phyloP scores from a whole-genome alignment of 2,329 filamentous ascomycete genomes.

The Paradendryphiella salina region DNA sequence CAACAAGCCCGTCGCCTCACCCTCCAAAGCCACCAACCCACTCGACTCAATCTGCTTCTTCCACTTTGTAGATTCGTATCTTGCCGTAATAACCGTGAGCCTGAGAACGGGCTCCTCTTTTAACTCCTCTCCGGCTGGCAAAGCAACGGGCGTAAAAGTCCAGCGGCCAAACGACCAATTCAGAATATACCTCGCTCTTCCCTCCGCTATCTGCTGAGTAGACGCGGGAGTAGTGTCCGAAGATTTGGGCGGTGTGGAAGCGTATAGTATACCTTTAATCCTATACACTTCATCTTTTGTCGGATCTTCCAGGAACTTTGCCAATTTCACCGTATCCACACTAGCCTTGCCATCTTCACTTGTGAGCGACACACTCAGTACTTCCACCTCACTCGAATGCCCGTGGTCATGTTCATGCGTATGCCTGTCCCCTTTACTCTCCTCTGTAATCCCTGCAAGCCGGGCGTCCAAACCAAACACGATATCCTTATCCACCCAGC shows the following conservation, averaged over 20 bases:
- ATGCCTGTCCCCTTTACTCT: slow-evolving; percentile 48
- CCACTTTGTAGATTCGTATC: slow-evolving; percentile 76
- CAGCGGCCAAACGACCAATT: slow-evolving; percentile 98
- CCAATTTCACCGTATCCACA: slow-evolving; percentile 60
- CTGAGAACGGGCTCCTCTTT: slow-evolving; percentile 61
- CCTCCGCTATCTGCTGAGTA: slow-evolving; percentile 42
- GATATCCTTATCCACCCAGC: slow-evolving; percentile 75
- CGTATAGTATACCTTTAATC: slow-evolving; percentile 74
- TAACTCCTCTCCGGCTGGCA: slow-evolving; percentile 41
- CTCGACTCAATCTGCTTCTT: slow-evolving; percentile 69
- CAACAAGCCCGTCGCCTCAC: slow-evolving; percentile 26
- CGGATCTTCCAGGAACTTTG: slow-evolving; percentile 66
- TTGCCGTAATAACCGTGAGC: slow-evolving; percentile 75
- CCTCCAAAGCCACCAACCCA: slow-evolving; percentile 46
- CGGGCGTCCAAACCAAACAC: slow-evolving; percentile 88
- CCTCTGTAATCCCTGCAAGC: slow-evolving; percentile 59
- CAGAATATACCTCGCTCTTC: slow-evolving; percentile 72
- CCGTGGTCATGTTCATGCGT: slow-evolving; percentile 54
- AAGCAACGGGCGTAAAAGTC: slow-evolving; percentile 73
- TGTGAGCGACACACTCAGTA: slow-evolving; percentile 74
- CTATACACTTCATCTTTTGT: slow-evolving; percentile 95
- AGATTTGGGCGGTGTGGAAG: slow-evolving; percentile 52
- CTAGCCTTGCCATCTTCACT: slow-evolving; percentile 57
- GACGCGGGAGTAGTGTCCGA: slow-evolving; percentile 46
- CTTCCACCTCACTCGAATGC: slow-evolving; percentile 87